Evolutionary conservation across 129 eudicot species (phyloP), one percentile per base, ranked within the genome.

Genomic region (Glebionis coronaria): DNA sequence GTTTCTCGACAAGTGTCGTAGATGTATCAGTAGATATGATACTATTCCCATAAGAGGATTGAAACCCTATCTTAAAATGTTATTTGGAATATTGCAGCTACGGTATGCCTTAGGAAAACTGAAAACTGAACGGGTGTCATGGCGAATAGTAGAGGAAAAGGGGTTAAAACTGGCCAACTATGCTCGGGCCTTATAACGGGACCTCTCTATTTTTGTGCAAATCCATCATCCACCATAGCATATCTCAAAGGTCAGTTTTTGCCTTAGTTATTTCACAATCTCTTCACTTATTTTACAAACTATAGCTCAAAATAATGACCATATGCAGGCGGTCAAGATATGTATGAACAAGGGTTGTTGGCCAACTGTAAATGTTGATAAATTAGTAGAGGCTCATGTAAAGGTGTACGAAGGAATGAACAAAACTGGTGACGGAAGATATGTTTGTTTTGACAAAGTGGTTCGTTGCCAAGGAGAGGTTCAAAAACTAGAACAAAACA

Each of bases 31-130:
- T 15, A 27, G 35, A 35, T 6, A 35, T 35, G 40, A 5, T 35
- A 35, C 9, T 35, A 35, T 35, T 35, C 6, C 6, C 40, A 35
- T 5, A 9, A 35, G 40, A 35, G 35, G 54, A 49, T 49, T 13
- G n/a, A 49, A 49, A 47, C 13, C 54, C 6, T 49, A 49, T 13
- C n/a, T 4, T 12, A 40, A 27, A 56, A 10, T 18, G 31, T 53
- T 52, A 61, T 14, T 38, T 20, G 28, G 12, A 61, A 72, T 7
- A 44, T 55, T 40, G 44, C 82, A 88, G 96, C 79, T 89, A 18
- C 85, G 94, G 96, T 86, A 85, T 42, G 94, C 90, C 10, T 46
- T 85, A 76, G 96, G 94, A 35, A 89, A 89, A 75, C 19, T 89
- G 55, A 89, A 72, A 67, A 87, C 96, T 13, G 96, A 89, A 58